Conservation (phyloP, 2,329 filamentous ascomycete genomes). For the Cordyceps farinosa region DNA sequence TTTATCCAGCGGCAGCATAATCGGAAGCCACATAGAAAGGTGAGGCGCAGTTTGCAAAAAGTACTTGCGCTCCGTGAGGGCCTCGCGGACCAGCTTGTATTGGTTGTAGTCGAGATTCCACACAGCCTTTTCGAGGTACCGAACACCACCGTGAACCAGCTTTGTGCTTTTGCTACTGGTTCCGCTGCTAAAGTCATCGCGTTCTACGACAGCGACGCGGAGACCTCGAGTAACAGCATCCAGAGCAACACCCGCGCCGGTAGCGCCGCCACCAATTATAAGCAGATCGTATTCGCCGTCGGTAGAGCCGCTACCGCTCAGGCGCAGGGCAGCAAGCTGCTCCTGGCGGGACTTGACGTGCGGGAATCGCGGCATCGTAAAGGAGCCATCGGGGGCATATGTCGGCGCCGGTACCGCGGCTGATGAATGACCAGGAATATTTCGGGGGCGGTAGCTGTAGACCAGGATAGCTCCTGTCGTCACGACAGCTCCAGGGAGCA, state of each 20-base stretch:
- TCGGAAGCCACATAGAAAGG: conserved; percentile 69
- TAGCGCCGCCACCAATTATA: conserved; percentile 68
- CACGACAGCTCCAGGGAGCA: conserved; percentile 40
- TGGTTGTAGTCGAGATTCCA: conserved; percentile 74
- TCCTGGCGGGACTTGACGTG: conserved; percentile 58
- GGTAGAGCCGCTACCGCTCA: conserved; percentile 30
- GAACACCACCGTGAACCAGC: conserved; percentile 71
- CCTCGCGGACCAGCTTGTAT: conserved; percentile 67
- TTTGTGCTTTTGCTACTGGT: conserved; percentile 76
- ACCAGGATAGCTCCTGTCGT: conserved; percentile 44
- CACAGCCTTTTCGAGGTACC: conserved; percentile 72
- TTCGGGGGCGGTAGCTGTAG: conserved; percentile 63
- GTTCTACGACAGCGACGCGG: conserved; percentile 67
- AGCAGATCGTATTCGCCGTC: conserved; percentile 63
- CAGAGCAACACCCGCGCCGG: conserved; percentile 66
- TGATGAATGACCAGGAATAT: conserved; percentile 67
- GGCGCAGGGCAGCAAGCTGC: conserved; percentile 59
- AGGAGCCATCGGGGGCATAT: conserved; percentile 64
- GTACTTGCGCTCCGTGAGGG: conserved; percentile 70
- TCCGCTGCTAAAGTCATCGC: conserved; percentile 70
- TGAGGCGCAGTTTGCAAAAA: conserved; percentile 73
- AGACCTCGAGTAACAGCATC: conserved; percentile 69
- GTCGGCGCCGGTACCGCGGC: conserved; percentile 68
- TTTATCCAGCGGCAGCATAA: conserved; percentile 70
- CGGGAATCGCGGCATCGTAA: conserved; percentile 65